These are phyloP conservation scores for Salvia miltiorrhiza DNA, from an alignment of 257 asterid species.

Conservation along the genomic window DNA sequence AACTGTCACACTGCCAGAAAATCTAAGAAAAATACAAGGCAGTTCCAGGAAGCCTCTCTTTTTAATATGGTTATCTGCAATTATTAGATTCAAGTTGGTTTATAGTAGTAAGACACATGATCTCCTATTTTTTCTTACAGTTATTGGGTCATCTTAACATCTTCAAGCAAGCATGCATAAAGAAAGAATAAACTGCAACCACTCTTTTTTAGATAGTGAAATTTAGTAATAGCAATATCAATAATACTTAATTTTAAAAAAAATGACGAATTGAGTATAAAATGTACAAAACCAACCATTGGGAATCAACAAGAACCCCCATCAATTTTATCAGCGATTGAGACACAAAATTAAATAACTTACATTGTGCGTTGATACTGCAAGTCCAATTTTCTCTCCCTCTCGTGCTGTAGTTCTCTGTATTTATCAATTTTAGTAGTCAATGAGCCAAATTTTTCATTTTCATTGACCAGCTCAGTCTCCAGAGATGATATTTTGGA, in stretches of 20 bases:
- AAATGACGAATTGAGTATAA: neutral
- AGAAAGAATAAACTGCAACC: neutral
- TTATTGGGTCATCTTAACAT: neutral
- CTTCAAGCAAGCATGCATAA: neutral
- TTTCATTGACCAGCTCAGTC: slow-evolving; percentile 45
- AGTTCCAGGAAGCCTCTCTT: no score
- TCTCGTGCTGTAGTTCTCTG: slow-evolving; percentile 52
- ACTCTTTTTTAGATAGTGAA: neutral
- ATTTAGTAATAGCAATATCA: neutral
- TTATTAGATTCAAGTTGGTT: neutral
- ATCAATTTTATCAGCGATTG: slow-evolving; percentile 9
- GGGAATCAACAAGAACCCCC: neutral
- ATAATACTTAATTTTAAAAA: neutral
- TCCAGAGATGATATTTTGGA: slow-evolving; percentile 58
- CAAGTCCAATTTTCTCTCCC: slow-evolving; percentile 64
- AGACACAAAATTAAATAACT: slow-evolving; percentile 16
- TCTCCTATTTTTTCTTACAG: neutral
- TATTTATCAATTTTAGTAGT: slow-evolving; percentile 41
- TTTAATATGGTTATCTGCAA: neutral
- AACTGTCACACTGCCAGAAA: no score
- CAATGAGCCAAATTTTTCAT: slow-evolving; percentile 43
- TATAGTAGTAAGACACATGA: neutral
- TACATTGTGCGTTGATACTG: slow-evolving; percentile 81
- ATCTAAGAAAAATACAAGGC: no score
- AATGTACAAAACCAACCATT: neutral